Evolutionary conservation across 495 filamentous ascomycete species (phyloP).

Genomic region (Chaetomium tenue): DNA sequence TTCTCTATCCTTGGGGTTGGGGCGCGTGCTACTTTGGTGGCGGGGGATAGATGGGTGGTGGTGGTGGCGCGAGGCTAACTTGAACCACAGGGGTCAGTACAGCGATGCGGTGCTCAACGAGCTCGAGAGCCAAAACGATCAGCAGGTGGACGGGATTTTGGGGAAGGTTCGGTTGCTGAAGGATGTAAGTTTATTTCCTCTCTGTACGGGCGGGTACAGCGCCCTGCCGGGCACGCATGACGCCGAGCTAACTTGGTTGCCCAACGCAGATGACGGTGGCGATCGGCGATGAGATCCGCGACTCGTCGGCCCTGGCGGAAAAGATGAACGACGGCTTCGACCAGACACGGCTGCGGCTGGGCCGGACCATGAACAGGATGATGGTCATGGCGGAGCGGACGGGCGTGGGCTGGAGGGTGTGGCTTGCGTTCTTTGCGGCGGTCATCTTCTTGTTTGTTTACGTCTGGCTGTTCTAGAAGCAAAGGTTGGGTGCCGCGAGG

Average conservation of each 20-base stretch:
- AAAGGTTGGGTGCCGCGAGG: neutral
- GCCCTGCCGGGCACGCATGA: too few species aligned
- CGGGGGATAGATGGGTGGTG: too few species aligned
- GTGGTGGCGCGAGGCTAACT: too few species aligned
- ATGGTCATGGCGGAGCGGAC: constrained; percentile 90
- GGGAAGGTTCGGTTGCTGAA: constrained; percentile 92
- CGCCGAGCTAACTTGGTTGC: neutral
- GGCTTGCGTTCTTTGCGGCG: constrained; percentile 79
- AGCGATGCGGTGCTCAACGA: constrained; percentile 88
- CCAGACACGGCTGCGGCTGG: constrained; percentile 69
- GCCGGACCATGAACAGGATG: constrained; percentile 96
- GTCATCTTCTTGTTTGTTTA: constrained; percentile 81
- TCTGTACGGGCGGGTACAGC: too few species aligned
- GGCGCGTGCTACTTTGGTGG: too few species aligned
- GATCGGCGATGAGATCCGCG: constrained; percentile 91
- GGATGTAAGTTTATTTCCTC: constrained; percentile 67
- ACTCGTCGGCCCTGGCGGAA: constrained; percentile 77
- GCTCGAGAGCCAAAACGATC: constrained; percentile 93
- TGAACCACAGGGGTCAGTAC: constrained; percentile 83
- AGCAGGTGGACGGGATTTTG: constrained; percentile 81
- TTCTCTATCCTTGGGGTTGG: neutral
- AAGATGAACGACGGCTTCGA: constrained; percentile 93
- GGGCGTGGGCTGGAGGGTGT: constrained; percentile 91
- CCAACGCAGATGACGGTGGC: constrained; percentile 72
- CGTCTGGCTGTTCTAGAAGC: constrained; percentile 75